Conservation (phyloP, 768 basidiomycete genomes). For the Macrolepiota dolichaula region DNA sequence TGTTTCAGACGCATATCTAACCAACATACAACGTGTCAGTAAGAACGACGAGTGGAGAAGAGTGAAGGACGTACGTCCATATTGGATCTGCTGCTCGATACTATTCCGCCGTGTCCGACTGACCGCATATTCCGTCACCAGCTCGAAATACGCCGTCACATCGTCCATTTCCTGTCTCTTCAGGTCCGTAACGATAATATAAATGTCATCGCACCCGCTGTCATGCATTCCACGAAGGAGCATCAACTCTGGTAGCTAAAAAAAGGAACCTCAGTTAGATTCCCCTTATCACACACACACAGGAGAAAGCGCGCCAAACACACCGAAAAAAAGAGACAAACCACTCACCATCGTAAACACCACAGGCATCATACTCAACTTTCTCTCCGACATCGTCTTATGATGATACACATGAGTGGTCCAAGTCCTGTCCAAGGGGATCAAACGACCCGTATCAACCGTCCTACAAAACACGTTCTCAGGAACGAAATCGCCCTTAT, state of each 20-base stretch:
- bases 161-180: constrained; percentile 82
- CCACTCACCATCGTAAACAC: constrained; percentile 72
- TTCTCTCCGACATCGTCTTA: constrained; percentile 68
- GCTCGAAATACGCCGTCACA: constrained; percentile 74
- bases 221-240: constrained; percentile 80
- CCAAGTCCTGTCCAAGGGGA: constrained; percentile 80
- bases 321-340: not conserved
- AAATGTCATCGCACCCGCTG: constrained; percentile 73
- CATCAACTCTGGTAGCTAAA: constrained; percentile 75
- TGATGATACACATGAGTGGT: constrained; percentile 81
- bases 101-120: constrained; percentile 62
- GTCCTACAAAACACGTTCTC: constrained; percentile 81
- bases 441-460: constrained; percentile 72
- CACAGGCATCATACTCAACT: constrained; percentile 74
- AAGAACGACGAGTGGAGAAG: not conserved
- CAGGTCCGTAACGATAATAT: constrained; percentile 75
- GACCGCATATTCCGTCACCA: constrained; percentile 64
- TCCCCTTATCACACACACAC: not conserved
- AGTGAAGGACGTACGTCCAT: constrained; percentile 53
- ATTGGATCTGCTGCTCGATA: constrained; percentile 63
- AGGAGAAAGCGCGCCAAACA: not conserved
- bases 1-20: constrained; percentile 69
- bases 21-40: not conserved
- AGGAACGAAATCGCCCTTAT: constrained; percentile 73
- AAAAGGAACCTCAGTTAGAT: constrained; percentile 3